Base-by-base conservation (phyloP, 1,284 basidiomycete genomes). In the Ustilago crameri region DNA sequence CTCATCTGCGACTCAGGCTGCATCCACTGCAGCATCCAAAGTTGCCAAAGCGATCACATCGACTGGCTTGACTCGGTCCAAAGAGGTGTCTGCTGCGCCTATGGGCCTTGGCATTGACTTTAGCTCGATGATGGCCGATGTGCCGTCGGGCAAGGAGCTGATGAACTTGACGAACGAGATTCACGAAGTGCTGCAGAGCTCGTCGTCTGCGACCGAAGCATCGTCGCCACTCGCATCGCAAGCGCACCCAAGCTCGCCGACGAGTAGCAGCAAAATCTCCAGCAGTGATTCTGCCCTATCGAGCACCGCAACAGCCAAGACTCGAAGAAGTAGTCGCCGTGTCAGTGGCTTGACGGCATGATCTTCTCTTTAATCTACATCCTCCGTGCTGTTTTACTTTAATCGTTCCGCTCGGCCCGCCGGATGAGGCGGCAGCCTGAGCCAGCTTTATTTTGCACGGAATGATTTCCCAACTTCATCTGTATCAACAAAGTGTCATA, bases 41-140 rank as follows among this genome's bases (percentile, higher is more conserved):
- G 63, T 60, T 3, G 63, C 63, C 26, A 66, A 45, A 40, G 57
- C 52, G 0, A 60, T 60, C 40, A 47, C 63, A 3, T 55, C 63
- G 5, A 44, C 35, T 15, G 8, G 45, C 22, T 18, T 26, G 5
- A 14, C 40, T 24, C 43, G 47, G 20, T 20, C 48, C 22, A 56
- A 48, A 48, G 63, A 59, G 20, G 30, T 49, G 2, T 5, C 20
- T 3, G 20, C 24, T 10, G 35, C 57, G 23, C 45, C 65, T 0
- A 42, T 59, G 59, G 65, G 65, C 3, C 65, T 68, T 9, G 65
- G 65, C 3, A 68, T 68, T 12, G 65, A 68, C 10, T 68, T 68
- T 34, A 59, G 45, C 49, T 42, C 57, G 14, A 42, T 43, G 22
- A 10, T 59, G 27, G 35, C 24, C 22, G 57, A 48, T 1, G 41